A percentile compares a stretch with the other conserved stretches of the same genome.
phyloP scores from a whole-genome alignment of 73 alveolate species.

The Stentor coeruleus region DNA sequence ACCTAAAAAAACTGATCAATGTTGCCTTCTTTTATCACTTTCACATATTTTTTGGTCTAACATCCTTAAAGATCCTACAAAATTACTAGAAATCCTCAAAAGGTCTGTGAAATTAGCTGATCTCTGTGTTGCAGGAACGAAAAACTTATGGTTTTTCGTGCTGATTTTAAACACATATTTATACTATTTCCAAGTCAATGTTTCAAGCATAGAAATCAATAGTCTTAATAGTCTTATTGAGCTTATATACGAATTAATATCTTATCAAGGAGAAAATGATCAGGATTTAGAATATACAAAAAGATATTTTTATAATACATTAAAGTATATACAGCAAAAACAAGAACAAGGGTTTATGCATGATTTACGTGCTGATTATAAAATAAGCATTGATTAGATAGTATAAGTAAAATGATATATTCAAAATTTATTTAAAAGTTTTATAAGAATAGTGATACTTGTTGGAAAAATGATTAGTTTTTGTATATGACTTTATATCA shows the following conservation, averaged over 20 bases:
- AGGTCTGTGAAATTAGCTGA: neutral
- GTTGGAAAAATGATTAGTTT: too few relatives aligned
- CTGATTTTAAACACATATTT: neutral
- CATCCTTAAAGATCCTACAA: neutral
- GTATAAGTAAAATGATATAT: too few relatives aligned
- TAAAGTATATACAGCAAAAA: neutral
- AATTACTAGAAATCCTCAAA: neutral
- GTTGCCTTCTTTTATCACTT: neutral
- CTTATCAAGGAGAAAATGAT: neutral
- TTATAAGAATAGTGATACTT: too few relatives aligned
- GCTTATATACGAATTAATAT: neutral
- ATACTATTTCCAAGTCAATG: neutral
- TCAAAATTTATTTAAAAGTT: too few relatives aligned
- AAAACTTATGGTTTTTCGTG: neutral
- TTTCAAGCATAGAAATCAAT: neutral
- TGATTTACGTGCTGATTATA: too few relatives aligned
- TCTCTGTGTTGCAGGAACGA: neutral
- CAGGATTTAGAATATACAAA: neutral
- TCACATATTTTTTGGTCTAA: neutral
- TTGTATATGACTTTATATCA: too few relatives aligned
- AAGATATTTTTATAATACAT: neutral
- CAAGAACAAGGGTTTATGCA: constrained; percentile 22
- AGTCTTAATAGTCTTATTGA: neutral
- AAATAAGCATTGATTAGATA: too few relatives aligned
- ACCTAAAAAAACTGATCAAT: neutral